phyloP scores from a whole-genome alignment of 306 rosid species.

The Hippophae gyantsensis region DNA sequence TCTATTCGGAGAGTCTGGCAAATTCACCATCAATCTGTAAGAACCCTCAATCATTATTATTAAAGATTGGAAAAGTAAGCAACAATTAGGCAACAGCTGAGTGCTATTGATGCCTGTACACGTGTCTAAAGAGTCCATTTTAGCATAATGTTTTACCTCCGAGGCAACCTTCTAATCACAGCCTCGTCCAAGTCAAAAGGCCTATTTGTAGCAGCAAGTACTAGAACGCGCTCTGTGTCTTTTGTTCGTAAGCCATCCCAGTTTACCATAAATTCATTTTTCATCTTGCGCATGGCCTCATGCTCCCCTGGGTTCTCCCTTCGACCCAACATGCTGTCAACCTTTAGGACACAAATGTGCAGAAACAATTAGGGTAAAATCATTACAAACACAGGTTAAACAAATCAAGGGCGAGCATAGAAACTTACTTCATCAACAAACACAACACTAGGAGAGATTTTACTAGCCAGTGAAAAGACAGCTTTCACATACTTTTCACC shows the following conservation, averaged over 20 bases:
- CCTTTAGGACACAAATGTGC: conserved; percentile 42
- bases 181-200: conserved; percentile 99
- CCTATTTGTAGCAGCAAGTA: conserved; percentile 97
- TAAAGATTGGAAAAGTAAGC: neutral
- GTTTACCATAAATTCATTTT: conserved; percentile 98
- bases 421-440: conserved; percentile 81
- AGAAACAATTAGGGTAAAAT: conserved; percentile 5
- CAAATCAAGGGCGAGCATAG: neutral
- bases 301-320: conserved; percentile 99
- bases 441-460: conserved; percentile 94
- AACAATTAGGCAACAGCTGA: conserved; percentile 6
- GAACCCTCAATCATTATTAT: neutral
- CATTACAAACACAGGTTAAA: neutral
- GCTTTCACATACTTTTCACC: conserved; percentile 99
- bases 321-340: conserved; percentile 99
- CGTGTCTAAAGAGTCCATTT: conserved; percentile 9
- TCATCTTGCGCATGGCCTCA: conserved; percentile 99
- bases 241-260: conserved; percentile 99
- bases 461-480: conserved; percentile 95
- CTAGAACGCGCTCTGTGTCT: conserved; percentile 91
- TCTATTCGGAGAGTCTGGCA: conserved; percentile 91
- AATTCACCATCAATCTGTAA: conserved; percentile 92
- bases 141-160: conserved; percentile 47
- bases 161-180: conserved; percentile 95
- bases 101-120: neutral